Evolutionary conservation across 2,329 filamentous ascomycete genomes (phyloP).

Genomic region (Xylaria digitata): DNA sequence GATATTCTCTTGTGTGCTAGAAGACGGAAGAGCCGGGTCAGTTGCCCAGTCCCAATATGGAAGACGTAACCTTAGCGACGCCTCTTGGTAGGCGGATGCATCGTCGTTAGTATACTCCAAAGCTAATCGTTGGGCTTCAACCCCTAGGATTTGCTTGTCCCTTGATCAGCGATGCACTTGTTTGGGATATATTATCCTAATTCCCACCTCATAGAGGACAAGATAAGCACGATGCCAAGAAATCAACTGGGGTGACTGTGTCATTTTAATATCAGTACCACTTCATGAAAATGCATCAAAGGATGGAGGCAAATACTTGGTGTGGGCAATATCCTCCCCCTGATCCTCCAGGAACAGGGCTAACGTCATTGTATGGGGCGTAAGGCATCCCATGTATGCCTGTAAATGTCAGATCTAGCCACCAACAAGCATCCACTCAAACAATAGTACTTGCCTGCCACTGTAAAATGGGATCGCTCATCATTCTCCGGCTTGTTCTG

Average conservation of each 20-base stretch:
- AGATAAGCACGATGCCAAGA: slow-evolving; percentile 69
- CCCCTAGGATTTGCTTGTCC: slow-evolving; percentile 63
- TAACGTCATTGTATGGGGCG: slow-evolving; percentile 56
- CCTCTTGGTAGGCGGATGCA: slow-evolving; percentile 55
- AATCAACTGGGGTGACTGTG: slow-evolving; percentile 60
- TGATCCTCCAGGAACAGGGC: slow-evolving; percentile 47
- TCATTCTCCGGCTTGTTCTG: slow-evolving; percentile 56
- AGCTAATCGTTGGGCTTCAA: slow-evolving; percentile 60
- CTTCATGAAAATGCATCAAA: not conserved
- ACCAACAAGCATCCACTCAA: not conserved
- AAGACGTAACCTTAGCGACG: slow-evolving; percentile 59
- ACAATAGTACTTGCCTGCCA: slow-evolving; percentile 54
- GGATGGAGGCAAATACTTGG: slow-evolving; percentile 52
- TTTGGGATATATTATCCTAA: not conserved
- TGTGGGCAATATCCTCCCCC: slow-evolving; percentile 49
- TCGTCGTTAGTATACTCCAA: slow-evolving; percentile 54
- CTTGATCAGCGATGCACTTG: slow-evolving; percentile 29
- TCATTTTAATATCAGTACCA: slow-evolving; percentile 25
- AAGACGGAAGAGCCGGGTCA: slow-evolving; percentile 56
- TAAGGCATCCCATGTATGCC: slow-evolving; percentile 53
- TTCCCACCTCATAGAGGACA: slow-evolving; percentile 64
- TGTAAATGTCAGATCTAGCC: slow-evolving; percentile 25
- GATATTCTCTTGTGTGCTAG: slow-evolving; percentile 52
- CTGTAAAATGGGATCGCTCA: slow-evolving; percentile 62
- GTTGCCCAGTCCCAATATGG: slow-evolving; percentile 68